Percentiles rank a stretch among this genome's conserved stretches.
Evolutionary conservation across 768 basidiomycete species (phyloP).

Genomic region (Amanita rimosa): DNA sequence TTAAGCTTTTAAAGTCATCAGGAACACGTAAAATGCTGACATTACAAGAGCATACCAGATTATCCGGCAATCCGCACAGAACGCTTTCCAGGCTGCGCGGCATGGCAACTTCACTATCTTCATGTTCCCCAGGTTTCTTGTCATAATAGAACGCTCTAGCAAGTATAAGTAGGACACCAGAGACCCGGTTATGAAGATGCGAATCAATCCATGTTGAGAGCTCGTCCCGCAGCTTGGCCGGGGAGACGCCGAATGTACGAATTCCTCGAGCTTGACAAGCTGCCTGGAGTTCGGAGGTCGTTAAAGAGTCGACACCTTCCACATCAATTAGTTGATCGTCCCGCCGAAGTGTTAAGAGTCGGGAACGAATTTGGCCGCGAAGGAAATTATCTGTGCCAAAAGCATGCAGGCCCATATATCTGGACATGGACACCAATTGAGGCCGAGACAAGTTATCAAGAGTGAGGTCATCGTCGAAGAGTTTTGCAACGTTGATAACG

Average conservation of each 20-base stretch:
- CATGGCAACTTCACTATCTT: conserved; percentile 75
- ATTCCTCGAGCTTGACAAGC: conserved; percentile 95
- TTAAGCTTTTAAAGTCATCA: conserved; percentile 50
- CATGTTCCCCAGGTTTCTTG: conserved; percentile 55
- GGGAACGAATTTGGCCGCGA: conserved; percentile 78
- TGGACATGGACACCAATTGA: conserved; percentile 95
- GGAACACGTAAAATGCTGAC: not conserved
- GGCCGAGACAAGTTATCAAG: conserved; percentile 96
- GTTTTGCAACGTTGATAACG: conserved; percentile 87
- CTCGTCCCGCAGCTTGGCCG: conserved; percentile 82
- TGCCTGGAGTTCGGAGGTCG: conserved; percentile 83
- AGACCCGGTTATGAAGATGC: conserved; percentile 84
- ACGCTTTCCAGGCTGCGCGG: conserved; percentile 82
- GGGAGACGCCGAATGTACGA: conserved; percentile 77
- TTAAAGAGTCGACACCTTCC: conserved; percentile 86
- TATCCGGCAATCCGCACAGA: conserved; percentile 86
- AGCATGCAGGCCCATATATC: conserved; percentile 97
- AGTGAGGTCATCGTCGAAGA: conserved; percentile 96
- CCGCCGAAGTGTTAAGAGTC: conserved; percentile 71
- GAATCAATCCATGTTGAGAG: conserved; percentile 87
- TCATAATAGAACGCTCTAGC: conserved; percentile 94
- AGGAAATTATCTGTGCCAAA: conserved; percentile 99
- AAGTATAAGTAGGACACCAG: conserved; percentile 89
- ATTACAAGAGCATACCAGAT: conserved; percentile 45
- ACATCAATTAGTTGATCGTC: conserved; percentile 89